Conservation (phyloP, 192 early-diverging fungal genomes). For the Borealophlyctis nickersoniae region DNA sequence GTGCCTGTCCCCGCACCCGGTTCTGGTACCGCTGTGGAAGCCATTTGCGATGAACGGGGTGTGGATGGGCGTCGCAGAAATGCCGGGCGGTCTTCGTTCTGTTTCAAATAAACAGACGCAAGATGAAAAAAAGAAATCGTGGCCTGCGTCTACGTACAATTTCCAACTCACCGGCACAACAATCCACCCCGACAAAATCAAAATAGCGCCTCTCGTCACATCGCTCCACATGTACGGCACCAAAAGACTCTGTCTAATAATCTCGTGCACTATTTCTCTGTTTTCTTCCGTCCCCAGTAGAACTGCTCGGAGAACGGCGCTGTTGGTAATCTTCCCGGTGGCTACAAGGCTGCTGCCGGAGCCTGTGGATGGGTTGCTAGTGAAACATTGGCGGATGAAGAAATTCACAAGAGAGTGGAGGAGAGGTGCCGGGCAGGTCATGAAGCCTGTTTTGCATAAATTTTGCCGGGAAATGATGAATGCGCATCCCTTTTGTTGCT, state of each 20-base stretch:
- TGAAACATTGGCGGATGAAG: conserved; percentile 62
- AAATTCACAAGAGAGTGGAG: conserved; percentile 65
- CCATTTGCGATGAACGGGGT: too few relatives aligned
- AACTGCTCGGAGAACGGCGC: conserved; percentile 8
- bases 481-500: too few relatives aligned
- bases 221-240: conserved; percentile 64
- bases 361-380: conserved; percentile 26
- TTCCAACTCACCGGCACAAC: conserved; percentile 31
- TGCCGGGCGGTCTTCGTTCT: conserved; percentile 69
- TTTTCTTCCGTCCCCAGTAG: conserved; percentile 42
- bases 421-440: conserved; percentile 64
- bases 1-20: too few relatives aligned
- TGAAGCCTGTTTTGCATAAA: conserved; percentile 64
- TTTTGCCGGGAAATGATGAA: too few relatives aligned
- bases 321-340: too few relatives aligned
- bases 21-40: too few relatives aligned
- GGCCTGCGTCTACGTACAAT: too few relatives aligned
- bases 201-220: conserved; percentile 61
- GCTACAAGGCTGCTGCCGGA: not conserved
- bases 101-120: conserved; percentile 19
- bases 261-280: conserved; percentile 75
- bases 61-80: conserved; percentile 47
- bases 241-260: conserved; percentile 67
- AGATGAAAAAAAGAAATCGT: conserved; percentile 24
- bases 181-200: conserved; percentile 66